Conservation (phyloP, 177 flowering plant species). For the Tripterygium wilfordii region DNA sequence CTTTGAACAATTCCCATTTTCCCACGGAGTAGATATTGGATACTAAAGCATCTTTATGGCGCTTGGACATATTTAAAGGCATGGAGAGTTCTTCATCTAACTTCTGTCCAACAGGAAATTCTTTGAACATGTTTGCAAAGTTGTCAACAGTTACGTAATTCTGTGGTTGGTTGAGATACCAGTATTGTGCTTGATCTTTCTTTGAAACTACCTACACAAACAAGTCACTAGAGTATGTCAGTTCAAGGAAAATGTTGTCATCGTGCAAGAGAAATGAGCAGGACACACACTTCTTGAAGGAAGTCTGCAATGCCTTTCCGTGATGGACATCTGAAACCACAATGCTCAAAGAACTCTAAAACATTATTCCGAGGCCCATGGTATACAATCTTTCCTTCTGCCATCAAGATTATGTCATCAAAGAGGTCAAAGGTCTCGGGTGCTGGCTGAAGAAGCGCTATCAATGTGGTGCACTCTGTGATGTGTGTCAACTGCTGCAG, state of each 20-base stretch:
- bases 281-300: slow-evolving; percentile 37
- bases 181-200: slow-evolving; percentile 25
- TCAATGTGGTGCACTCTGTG: slow-evolving; percentile 25
- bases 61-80: slow-evolving; percentile 28
- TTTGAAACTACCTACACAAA: slow-evolving; percentile 7
- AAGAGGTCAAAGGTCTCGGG: slow-evolving; percentile 46
- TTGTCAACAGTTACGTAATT: slow-evolving; percentile 29
- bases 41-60: slow-evolving; percentile 29
- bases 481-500: slow-evolving; percentile 32
- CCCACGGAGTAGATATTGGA: slow-evolving; percentile 26
- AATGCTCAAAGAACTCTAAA: slow-evolving; percentile 36
- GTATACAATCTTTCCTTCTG: slow-evolving; percentile 45
- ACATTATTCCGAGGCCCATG: slow-evolving; percentile 37
- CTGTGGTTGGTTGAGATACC: slow-evolving; percentile 19
- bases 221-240: background rate
- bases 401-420: slow-evolving; percentile 41
- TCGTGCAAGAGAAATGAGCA: background rate
- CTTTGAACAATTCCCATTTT: slow-evolving; percentile 46
- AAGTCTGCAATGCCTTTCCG: slow-evolving; percentile 50
- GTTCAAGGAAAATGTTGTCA: background rate
- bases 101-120: slow-evolving; percentile 24
- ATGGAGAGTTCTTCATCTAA: slow-evolving; percentile 28
- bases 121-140: slow-evolving; percentile 26
- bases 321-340: slow-evolving; percentile 46
- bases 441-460: slow-evolving; percentile 51